Evolutionary conservation across 257 asterid species (phyloP).

Genomic region (Linaria vulgaris): DNA sequence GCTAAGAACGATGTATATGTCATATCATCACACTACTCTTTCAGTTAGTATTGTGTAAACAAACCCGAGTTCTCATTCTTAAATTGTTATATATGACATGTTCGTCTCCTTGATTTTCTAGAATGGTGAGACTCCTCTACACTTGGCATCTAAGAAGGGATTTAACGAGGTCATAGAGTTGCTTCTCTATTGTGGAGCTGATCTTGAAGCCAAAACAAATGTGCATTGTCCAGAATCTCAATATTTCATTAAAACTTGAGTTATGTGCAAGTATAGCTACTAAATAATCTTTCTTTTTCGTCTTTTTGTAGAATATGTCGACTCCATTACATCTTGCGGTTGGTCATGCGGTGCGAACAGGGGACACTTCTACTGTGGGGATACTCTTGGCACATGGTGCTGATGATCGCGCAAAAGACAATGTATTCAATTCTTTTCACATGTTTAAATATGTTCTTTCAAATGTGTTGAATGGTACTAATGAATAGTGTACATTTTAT

Average conservation of each 20-base stretch:
- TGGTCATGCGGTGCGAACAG: conserved; percentile 37
- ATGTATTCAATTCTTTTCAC: conserved; percentile 24
- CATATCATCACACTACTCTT: neutral
- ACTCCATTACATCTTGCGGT: conserved; percentile 49
- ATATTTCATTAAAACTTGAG: neutral
- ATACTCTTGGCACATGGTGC: conserved; percentile 36
- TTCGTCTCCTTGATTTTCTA: conserved; percentile 21
- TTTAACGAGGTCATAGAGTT: conserved; percentile 23
- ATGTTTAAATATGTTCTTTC: neutral
- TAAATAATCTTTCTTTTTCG: neutral
- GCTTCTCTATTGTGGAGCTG: conserved; percentile 38
- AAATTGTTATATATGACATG: neutral
- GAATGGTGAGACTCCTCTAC: conserved; percentile 56
- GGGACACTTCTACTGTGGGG: conserved; percentile 36
- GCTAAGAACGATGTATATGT: conserved; percentile 44
- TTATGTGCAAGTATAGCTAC: neutral
- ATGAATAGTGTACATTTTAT: conserved; percentile 13
- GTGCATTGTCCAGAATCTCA: conserved; percentile 20
- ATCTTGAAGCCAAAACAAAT: conserved; percentile 41
- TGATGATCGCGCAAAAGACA: conserved; percentile 38
- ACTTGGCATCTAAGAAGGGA: conserved; percentile 51
- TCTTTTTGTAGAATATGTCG: conserved; percentile 33
- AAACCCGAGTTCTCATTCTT: neutral
- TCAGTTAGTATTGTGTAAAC: neutral
- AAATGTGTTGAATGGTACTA: neutral